Base-by-base conservation (phyloP, 768 basidiomycete genomes). In the Pleurotus pulmonarius region DNA sequence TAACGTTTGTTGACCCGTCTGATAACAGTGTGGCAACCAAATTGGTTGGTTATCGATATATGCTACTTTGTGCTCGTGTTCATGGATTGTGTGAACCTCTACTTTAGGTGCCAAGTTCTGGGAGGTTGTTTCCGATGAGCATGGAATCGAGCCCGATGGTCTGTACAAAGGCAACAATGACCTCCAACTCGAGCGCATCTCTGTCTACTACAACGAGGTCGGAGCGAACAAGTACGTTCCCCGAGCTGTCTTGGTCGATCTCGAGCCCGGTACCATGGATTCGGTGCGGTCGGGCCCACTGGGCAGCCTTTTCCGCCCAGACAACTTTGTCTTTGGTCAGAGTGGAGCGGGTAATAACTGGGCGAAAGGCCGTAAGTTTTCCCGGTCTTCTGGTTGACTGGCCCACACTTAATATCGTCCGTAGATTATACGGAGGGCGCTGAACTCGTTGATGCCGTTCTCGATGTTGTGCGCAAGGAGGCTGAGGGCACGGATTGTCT, bases 311-410 rank as follows among this genome's bases (percentile, higher is more conserved):
- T 98, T 97, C 91, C 88, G 93, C 65, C 95, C 95, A 38, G 95
- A 97, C 77, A 98, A 97, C 83, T 96, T 96, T 68, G 94, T 98
- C 67, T 97, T 95, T 62, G 96, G 94, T 56, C 96, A 98, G 75
- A 94, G 87, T 73, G 94, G 94, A 76, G 96, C 94, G 64, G 95
- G 96, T 69, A 98, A 99, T 86, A 98, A 98, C 80, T 98, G 97
- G 97, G 96, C 97, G 20, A 99, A 98, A 88, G 96, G 96, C 81
- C 90, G 90, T 94, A 69, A 83, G 92, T 90, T 39, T 24, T 20
- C 43, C 45, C 49, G 25, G 16, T 57, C 56, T 34, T 44, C 40
- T 40, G 5, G 1, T 44, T 46, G 25, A 34, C 29, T 20, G 25
- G 8, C 26, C 26, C 11, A 29, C 16, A 40, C 11, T 43, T 11